Evolutionary conservation across 306 rosid species (phyloP), one percentile per base, ranked within the genome.

Genomic region (Sesbania bispinosa): DNA sequence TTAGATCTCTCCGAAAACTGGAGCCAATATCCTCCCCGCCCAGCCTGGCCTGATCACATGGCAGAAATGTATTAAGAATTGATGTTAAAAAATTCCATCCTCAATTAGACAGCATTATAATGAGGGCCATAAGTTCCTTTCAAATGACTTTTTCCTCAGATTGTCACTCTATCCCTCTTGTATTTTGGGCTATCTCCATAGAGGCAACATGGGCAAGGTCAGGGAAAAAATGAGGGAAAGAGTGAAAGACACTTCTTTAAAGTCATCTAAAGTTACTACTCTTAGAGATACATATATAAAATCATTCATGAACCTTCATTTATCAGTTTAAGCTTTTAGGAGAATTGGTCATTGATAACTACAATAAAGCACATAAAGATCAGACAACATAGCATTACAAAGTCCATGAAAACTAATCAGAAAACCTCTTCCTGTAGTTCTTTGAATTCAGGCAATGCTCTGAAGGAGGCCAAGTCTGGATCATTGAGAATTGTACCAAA

Each of bases 21-120:
- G 82, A 87, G 74, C 99, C 99, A 80, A 94, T 79, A 79, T 94
- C 99, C 81, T 91, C 97, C 70, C 99, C 99, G 16, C 99, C 99
- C 32, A 86, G 62, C 81, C 85, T 89, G 67, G 99, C 99, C 99
- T 94, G 92, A 29, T 79, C 19, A 61, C 7, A 21, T 55, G 59
- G 50, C 15, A 80, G 51, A 76, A 23, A 41, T 45, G 48, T 14
- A 45, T 58, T 43, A 50, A 53, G 2, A 18, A 43, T 38, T 52
- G 45, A 63, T 27, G 13, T 36, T 61, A 6, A 63, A 51, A 46
- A 9, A 62, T 19, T 21, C 45, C 64, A 55, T 47, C 59, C 39
- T 45, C 45, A 5, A 50, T 61, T 41, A 46, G 80, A 46, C 63
- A 71, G 67, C 7, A 57, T 15, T 35, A 23, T 45, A 39, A 50